Conservation (phyloP, 306 rosid genomes). For the Quercus ilex region DNA sequence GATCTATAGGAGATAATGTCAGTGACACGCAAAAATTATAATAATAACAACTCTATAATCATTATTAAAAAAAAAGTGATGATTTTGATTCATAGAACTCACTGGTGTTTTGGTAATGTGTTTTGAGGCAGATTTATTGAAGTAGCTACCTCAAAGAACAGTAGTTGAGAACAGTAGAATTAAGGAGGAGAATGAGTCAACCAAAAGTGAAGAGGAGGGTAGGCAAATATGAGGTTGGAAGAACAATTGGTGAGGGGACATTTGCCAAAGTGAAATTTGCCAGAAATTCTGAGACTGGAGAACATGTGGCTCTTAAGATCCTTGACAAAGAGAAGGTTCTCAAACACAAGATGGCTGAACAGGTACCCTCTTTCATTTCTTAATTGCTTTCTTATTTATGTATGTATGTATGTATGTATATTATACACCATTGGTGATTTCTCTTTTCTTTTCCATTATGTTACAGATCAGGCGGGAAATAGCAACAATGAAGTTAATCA, state of each 20-base stretch:
- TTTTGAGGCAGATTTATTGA: slow-evolving; percentile 28
- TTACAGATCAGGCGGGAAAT: slow-evolving; percentile 83
- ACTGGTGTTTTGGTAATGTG: neutral
- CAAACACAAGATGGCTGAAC: slow-evolving; percentile 98
- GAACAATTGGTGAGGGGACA: slow-evolving; percentile 97
- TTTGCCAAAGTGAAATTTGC: slow-evolving; percentile 96
- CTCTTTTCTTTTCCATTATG: slow-evolving; percentile 12
- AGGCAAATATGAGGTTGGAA: slow-evolving; percentile 91
- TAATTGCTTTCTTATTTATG: neutral
- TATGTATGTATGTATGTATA: neutral
- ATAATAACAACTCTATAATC: no score
- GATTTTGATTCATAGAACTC: no score
- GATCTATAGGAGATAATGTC: neutral
- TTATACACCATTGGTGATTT: neutral
- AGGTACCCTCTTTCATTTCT: slow-evolving; percentile 41
- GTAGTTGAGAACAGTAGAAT: neutral
- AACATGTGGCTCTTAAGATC: slow-evolving; percentile 82
- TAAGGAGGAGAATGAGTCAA: slow-evolving; percentile 54
- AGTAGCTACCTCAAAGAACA: slow-evolving; percentile 7
- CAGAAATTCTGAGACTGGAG: slow-evolving; percentile 73
- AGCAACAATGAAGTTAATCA: slow-evolving; percentile 93
- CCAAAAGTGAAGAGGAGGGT: slow-evolving; percentile 80
- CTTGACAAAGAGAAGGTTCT: slow-evolving; percentile 97
- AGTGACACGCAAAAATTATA: no score
- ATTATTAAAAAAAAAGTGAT: no score